Base-by-base conservation (phyloP, 805 yeast genomes). In the Candida tammaniensis region DNA sequence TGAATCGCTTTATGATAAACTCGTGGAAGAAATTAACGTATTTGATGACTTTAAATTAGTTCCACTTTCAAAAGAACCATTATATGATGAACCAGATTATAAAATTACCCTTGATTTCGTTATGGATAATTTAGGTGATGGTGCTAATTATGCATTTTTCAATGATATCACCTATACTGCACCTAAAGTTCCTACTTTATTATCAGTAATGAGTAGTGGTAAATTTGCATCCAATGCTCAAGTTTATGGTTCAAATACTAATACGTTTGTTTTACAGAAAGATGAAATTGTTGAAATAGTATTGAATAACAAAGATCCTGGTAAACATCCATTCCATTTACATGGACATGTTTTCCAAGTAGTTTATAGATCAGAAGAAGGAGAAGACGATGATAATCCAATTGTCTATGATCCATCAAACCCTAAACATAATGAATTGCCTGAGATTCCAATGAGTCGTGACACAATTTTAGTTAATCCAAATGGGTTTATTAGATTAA, bases 291-390 rank as follows among this genome's bases (percentile, higher is more conserved):
- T 91, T 21, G 95, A 91, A 55, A 75, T 91, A 47, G 84, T 86
- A 5, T 53, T 91, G 27, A 91, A 91, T 70, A 89, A 88, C 62
- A 64, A 65, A 40, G 98, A 91, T 61, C 77, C 95, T 5, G 97
- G 98, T 56, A 82, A 72, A 49, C 98, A 91, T 68, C 98, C 98
- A 19, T 91, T 91, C 93, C 98, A 91, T 65, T 68, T 91, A 56
- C 98, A 91, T 67, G 98, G 98, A 33, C 93, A 84, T 59, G 76
- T 61, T 31, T 91, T 89, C 85, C 97, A 91, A 66, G 71, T 83
- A 7, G 58, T 87, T 40, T 80, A 76, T 42, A 74, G 96, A 61
- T 86, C 82, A 32, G 77, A 70, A 19, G 78, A 71, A 27, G 76
- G 73, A 33, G 64, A 63, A 37, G 81, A 73, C 33, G 76, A 61